Conservation (phyloP, 2,329 filamentous ascomycete species). For the Trichoderma sp. region DNA sequence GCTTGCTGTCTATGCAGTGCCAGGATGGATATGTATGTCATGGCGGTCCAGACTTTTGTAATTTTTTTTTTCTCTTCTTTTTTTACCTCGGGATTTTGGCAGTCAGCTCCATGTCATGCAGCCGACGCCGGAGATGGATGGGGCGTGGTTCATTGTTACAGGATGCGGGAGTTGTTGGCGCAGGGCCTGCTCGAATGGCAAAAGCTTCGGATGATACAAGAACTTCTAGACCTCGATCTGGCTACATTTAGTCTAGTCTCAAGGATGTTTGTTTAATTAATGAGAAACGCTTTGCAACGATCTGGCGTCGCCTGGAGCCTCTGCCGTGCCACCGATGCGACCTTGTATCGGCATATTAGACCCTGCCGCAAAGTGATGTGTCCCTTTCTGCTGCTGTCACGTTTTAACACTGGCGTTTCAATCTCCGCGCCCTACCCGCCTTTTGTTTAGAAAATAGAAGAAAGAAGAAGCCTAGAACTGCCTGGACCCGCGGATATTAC, state of each 20-base stretch:
- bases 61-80: neutral
- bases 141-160: neutral
- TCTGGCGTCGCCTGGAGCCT: neutral
- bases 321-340: neutral
- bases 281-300: conserved; percentile 24
- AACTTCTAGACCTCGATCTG: conserved; percentile 22
- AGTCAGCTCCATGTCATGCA: neutral
- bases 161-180: conserved; percentile 13
- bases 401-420: neutral
- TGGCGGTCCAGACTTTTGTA: conserved; percentile 1
- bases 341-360: neutral
- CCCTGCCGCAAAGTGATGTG: conserved; percentile 1
- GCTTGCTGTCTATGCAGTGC: neutral
- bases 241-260: conserved; percentile 10
- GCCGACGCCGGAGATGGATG: conserved; percentile 3
- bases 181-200: neutral
- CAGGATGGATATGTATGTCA: neutral
- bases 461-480: neutral
- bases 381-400: neutral
- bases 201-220: conserved; percentile 11
- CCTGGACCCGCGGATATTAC: neutral
- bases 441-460: neutral
- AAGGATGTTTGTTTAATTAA: conserved; percentile 23
- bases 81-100: neutral
- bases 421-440: neutral